These are phyloP conservation scores for Penicillium crustosum DNA, from an alignment of 2,329 filamentous ascomycete species.

Conservation along the genomic window DNA sequence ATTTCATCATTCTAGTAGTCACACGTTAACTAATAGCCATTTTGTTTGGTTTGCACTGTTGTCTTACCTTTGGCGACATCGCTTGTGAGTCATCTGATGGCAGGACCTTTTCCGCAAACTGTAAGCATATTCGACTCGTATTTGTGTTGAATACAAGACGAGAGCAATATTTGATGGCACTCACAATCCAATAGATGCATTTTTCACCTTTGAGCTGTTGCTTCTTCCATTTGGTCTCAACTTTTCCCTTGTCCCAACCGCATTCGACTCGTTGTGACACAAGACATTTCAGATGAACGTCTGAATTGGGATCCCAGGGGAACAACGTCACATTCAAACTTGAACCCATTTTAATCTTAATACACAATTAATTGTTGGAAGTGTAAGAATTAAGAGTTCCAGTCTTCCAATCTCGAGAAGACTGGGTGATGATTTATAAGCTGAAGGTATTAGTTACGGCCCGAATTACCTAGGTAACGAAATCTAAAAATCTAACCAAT, in stretches of 20 bases:
- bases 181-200: slow-evolving; percentile 27
- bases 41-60: not conserved
- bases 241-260: slow-evolving; percentile 20
- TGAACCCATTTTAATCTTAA: slow-evolving; percentile 6
- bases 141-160: not conserved
- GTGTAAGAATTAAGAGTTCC: not conserved
- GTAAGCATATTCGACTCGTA: not conserved
- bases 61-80: not conserved
- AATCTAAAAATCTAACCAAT: not conserved
- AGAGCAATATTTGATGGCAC: not conserved
- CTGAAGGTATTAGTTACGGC: not conserved
- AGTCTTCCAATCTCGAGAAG: not conserved
- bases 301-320: slow-evolving; percentile 22
- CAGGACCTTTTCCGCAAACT: not conserved
- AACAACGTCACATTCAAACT: slow-evolving; percentile 10
- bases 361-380: not conserved
- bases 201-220: slow-evolving; percentile 19
- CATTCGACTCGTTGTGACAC: slow-evolving; percentile 21
- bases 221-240: slow-evolving; percentile 17
- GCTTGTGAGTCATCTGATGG: slow-evolving; percentile 9
- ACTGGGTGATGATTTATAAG: not conserved
- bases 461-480: not conserved
- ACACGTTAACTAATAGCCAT: not conserved
- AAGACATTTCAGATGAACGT: slow-evolving; percentile 13
- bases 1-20: slow-evolving; percentile 1